phyloP scores from a whole-genome alignment of 352 stramenopile genomes.

The Pythium coloratum region DNA sequence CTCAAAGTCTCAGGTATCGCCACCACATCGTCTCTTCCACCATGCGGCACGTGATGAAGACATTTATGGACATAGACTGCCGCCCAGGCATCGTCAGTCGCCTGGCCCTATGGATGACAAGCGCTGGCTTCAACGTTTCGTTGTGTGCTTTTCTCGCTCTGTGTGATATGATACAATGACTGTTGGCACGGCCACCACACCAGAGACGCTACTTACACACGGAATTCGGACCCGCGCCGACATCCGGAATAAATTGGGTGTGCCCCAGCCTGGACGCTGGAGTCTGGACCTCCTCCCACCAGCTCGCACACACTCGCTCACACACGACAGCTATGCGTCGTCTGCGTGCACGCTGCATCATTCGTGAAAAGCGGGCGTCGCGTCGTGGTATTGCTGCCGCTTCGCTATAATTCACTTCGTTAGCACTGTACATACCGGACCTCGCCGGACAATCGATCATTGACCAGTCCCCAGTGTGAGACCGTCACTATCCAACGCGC shows the following conservation, averaged over 20 bases:
- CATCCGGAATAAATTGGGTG: not conserved
- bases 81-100: not conserved
- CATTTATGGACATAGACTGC: not conserved
- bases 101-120: not conserved
- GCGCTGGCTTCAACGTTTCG: conserved; percentile 1
- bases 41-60: not conserved
- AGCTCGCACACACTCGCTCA: no score
- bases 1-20: not conserved
- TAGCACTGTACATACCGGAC: no score
- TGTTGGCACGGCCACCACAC: not conserved
- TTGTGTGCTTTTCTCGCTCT: not conserved
- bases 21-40: not conserved
- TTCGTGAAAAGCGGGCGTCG: not conserved
- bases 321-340: not conserved
- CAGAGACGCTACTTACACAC: not conserved
- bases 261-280: not conserved
- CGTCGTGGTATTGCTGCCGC: not conserved
- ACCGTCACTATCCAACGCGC: not conserved
- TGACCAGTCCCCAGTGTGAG: not conserved
- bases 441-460: no score
- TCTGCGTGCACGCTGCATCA: not conserved
- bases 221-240: not conserved
- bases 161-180: not conserved
- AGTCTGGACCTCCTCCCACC: not conserved
- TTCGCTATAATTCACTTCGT: not conserved